Percentiles rank a stretch among this genome's conserved stretches.
Evolutionary conservation across 768 basidiomycete species (phyloP).

Genomic region (Pulveroboletus sp.): DNA sequence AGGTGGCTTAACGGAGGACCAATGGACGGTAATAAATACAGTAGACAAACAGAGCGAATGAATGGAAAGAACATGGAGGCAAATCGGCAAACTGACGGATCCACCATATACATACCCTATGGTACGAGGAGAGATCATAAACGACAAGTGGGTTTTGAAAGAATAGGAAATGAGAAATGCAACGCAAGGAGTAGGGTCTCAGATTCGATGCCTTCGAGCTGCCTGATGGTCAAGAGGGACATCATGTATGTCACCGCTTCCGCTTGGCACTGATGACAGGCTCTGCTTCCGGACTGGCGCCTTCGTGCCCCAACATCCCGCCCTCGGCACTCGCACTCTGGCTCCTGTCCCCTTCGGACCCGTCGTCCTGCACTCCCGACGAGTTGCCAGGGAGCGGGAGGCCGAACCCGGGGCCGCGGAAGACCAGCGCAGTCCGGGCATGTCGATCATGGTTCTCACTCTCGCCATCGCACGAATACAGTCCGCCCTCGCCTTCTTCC

Average conservation of each 20-base stretch:
- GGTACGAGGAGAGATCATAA: not conserved
- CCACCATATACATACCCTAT: slow-evolving; percentile 9
- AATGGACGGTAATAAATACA: slow-evolving; percentile 7
- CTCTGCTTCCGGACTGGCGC: not conserved
- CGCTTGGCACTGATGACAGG: slow-evolving; percentile 22
- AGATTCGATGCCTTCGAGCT: not conserved
- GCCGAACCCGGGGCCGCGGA: slow-evolving; percentile 17
- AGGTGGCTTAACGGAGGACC: not conserved
- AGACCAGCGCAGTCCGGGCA: not conserved
- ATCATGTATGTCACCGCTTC: slow-evolving; percentile 13
- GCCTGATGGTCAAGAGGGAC: not conserved
- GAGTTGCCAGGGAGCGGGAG: slow-evolving; percentile 14
- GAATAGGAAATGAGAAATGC: too few species aligned
- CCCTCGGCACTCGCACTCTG: slow-evolving; percentile 17
- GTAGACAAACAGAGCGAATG: slow-evolving; percentile 2
- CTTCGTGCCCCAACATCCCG: not conserved
- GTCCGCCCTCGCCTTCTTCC: not conserved
- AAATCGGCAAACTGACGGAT: not conserved
- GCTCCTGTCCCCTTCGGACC: slow-evolving; percentile 19
- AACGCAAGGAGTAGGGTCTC: not conserved
- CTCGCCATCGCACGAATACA: slow-evolving; percentile 8
- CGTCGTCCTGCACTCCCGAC: slow-evolving; percentile 11
- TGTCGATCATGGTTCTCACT: slow-evolving; percentile 6
- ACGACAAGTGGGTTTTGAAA: not conserved
- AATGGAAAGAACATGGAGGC: too few species aligned